Base-by-base conservation (phyloP, 306 rosid genomes). In the Gynostemma pentaphyllum region DNA sequence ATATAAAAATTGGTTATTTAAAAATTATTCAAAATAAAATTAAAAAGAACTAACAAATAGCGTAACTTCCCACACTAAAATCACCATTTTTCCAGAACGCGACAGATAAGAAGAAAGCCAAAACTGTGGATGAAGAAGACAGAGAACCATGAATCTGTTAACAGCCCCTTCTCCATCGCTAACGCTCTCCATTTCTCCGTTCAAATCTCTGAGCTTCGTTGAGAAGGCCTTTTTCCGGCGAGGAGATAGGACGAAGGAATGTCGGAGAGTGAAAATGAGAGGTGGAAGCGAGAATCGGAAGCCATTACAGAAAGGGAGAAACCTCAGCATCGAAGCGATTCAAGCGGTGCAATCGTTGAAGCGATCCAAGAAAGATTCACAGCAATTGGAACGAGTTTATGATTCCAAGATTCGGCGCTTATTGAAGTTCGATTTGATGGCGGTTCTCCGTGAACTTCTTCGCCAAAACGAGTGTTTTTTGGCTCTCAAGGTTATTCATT, bases 291-390 rank as follows among this genome's bases (percentile, higher is more conserved):
- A 81, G 67, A 81, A 78, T 32, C 83, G 83, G 11, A 53, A 77
- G 42, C 81, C 78, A 3, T 24, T 81, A 56, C 83, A 81, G 81
- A 81, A 72, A 55, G 81, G 86, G 36, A 75, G 83, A 62, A 66
- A 69, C 64, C 86, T 75, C 62, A 81, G 86, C 83, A 81, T 70
- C 65, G 81, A 81, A 55, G 86, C 86, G 8, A 81, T 81, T 41
- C 83, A 75, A 73, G 72, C 79, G 50, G 74, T 78, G 4, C 86
- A 78, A 65, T 70, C 79, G 50, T 70, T 81, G 62, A 78, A 78
- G 68, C 68, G 83, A 57, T 73, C 73, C 39, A 49, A 67, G 36
- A 74, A 71, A 19, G 45, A 63, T 67, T 14, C 29, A 30, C 37
- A 5, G 22, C 46, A 40, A 26, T 51, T 72, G 37, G 75, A 78